Conservation (phyloP, 2,329 filamentous ascomycete genomes). For the Clonostachys solani region DNA sequence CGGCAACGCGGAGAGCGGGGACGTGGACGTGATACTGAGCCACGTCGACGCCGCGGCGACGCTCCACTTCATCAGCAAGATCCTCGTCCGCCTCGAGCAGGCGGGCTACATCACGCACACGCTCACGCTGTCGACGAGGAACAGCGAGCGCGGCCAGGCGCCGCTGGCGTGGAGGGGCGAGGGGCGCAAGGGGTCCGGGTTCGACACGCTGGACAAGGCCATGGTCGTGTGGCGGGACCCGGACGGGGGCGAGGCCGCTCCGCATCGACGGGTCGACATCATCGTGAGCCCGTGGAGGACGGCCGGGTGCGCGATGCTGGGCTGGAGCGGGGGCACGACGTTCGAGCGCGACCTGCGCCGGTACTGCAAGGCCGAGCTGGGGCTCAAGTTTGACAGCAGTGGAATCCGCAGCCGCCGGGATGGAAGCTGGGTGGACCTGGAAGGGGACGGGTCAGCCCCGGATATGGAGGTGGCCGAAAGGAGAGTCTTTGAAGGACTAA, state of each 20-base stretch:
- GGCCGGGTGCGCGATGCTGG: conserved; percentile 80
- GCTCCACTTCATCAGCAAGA: conserved; percentile 61
- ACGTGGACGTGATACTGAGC: conserved; percentile 82
- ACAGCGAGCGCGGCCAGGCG: conserved; percentile 67
- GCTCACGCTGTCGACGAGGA: conserved; percentile 64
- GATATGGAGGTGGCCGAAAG: conserved; percentile 72
- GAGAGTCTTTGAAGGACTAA: conserved; percentile 74
- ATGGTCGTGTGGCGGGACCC: conserved; percentile 79
- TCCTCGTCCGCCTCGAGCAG: conserved; percentile 68
- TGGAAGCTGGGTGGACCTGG: conserved; percentile 68
- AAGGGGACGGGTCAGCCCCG: conserved; percentile 37
- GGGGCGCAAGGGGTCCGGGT: conserved; percentile 49
- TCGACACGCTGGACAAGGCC: conserved; percentile 88
- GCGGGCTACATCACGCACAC: conserved; percentile 76
- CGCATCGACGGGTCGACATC: conserved; percentile 85
- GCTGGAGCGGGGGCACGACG: conserved; percentile 85
- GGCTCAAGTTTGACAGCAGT: conserved; percentile 87
- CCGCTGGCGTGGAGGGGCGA: conserved; percentile 49
- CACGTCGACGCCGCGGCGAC: conserved; percentile 71
- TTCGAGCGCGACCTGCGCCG: conserved; percentile 82
- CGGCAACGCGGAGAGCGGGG: conserved; percentile 68
- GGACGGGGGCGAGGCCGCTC: conserved; percentile 10
- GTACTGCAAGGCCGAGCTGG: conserved; percentile 69
- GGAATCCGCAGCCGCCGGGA: conserved; percentile 67
- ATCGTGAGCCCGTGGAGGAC: conserved; percentile 87